Percentiles rank a stretch among this genome's conserved stretches.
Conservation (phyloP, 805 yeast genomes). For the Candida boidinii region DNA sequence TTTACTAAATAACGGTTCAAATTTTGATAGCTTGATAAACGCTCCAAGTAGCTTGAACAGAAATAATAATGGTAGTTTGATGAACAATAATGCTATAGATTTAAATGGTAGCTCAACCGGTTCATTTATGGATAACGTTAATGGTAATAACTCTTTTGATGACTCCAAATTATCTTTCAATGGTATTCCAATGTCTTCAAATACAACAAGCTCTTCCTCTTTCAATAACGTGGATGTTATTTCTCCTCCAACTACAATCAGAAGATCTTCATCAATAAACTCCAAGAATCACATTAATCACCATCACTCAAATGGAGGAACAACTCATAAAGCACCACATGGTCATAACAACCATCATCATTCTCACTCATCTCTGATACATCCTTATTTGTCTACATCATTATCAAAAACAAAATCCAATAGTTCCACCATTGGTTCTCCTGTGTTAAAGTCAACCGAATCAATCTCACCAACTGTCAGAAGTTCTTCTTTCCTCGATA, state of each 20-base stretch:
- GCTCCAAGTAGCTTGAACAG: too few species aligned
- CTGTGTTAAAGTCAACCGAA: constrained; percentile 3
- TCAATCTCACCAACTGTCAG: too few species aligned
- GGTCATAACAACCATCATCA: constrained; percentile 4
- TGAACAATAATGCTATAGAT: too few species aligned
- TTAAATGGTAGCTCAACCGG: too few species aligned
- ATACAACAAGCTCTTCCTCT: background rate
- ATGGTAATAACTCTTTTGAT: too few species aligned
- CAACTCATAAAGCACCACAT: constrained; percentile 2
- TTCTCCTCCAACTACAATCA: background rate
- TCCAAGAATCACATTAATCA: background rate
- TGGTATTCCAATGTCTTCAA: background rate
- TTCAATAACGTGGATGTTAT: too few species aligned
- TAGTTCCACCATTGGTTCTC: constrained; percentile 5
- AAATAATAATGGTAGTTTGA: too few species aligned
- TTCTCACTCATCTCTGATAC: constrained; percentile 13
- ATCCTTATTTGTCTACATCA: constrained; percentile 15
- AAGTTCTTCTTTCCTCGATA: too few species aligned
- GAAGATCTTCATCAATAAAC: background rate
- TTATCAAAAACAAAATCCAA: constrained; percentile 7
- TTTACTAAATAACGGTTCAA: background rate
- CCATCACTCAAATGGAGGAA: background rate
- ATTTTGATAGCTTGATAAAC: too few species aligned
- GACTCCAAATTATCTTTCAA: too few species aligned
- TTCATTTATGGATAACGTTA: too few species aligned